Percentiles rank a stretch among this genome's conserved stretches.
These are phyloP conservation scores for Rhizophora mangle DNA, from an alignment of 345 rosid genomes.

Conservation along the genomic window DNA sequence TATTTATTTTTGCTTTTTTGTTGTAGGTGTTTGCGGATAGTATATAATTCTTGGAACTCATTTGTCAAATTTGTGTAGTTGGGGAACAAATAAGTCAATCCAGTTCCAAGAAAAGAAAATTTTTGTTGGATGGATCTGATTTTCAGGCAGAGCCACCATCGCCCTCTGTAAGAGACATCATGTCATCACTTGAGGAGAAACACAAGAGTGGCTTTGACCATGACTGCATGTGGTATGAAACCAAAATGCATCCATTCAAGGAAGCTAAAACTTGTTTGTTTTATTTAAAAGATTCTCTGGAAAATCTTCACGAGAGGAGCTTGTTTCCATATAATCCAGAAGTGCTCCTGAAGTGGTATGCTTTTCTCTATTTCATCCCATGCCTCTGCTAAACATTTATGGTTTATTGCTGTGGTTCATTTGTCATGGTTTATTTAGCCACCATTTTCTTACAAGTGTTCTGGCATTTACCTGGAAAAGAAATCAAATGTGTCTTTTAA, in stretches of 20 bases:
- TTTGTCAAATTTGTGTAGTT: conserved; percentile 42
- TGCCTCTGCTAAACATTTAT: conserved; percentile 7
- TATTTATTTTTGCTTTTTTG: background rate
- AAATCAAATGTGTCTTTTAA: background rate
- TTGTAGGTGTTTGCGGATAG: conserved; percentile 56
- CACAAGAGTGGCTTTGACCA: conserved; percentile 13
- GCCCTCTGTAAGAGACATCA: conserved; percentile 1
- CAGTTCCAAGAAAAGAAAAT: conserved; percentile 52
- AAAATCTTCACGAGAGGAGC: conserved; percentile 61
- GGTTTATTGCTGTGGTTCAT: background rate
- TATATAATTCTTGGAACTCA: conserved; percentile 53
- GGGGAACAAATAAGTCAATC: conserved; percentile 25
- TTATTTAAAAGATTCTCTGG: conserved; percentile 59
- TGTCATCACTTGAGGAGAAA: conserved; percentile 19
- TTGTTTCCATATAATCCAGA: conserved; percentile 77
- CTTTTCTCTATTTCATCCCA: conserved; percentile 6
- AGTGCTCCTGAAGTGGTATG: conserved; percentile 73
- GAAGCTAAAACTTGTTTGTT: conserved; percentile 68
- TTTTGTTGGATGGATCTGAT: conserved; percentile 22
- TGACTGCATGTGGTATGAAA: conserved; percentile 8
- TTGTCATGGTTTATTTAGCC: background rate
- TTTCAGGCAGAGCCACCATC: conserved; percentile 19
- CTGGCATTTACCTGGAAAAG: background rate
- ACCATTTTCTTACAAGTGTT: background rate
- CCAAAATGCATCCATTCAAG: conserved; percentile 31